These are phyloP conservation scores for Populus deltoides DNA, from an alignment of 345 rosid species.

Conservation along the genomic window DNA sequence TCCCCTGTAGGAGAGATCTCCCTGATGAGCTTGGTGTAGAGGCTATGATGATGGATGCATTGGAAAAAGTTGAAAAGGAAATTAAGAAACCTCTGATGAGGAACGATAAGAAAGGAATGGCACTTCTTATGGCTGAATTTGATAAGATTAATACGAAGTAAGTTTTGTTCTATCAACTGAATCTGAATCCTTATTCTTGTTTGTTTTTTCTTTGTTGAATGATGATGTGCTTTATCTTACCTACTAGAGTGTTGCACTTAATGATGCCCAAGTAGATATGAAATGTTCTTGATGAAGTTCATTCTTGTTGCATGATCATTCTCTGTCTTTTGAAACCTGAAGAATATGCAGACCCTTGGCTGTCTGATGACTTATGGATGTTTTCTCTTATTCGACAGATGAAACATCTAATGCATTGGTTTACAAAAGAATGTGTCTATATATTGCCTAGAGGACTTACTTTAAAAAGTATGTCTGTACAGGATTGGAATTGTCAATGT, in stretches of 20 bases:
- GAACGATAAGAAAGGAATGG: slow-evolving; percentile 87
- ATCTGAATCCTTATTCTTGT: background rate
- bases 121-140: slow-evolving; percentile 78
- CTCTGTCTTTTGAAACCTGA: background rate
- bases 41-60: slow-evolving; percentile 91
- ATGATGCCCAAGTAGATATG: background rate
- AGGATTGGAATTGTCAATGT: background rate
- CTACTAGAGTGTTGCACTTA: background rate
- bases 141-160: slow-evolving; percentile 90
- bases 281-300: background rate
- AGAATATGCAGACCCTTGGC: background rate
- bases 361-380: background rate
- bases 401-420: background rate
- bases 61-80: slow-evolving; percentile 90
- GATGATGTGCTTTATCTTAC: background rate
- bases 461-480: background rate
- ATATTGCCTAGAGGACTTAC: background rate
- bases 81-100: slow-evolving; percentile 93
- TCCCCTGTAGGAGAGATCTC: slow-evolving; percentile 67
- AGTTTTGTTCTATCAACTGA: slow-evolving; percentile 5
- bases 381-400: background rate
- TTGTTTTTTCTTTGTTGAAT: background rate
- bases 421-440: background rate
- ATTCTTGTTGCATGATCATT: background rate
- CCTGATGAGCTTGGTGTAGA: slow-evolving; percentile 84